Percentiles rank a stretch among this genome's conserved stretches.
Evolutionary conservation across 176 grass and related monocot species (phyloP).

Genomic region (Calamus simplicifolius): DNA sequence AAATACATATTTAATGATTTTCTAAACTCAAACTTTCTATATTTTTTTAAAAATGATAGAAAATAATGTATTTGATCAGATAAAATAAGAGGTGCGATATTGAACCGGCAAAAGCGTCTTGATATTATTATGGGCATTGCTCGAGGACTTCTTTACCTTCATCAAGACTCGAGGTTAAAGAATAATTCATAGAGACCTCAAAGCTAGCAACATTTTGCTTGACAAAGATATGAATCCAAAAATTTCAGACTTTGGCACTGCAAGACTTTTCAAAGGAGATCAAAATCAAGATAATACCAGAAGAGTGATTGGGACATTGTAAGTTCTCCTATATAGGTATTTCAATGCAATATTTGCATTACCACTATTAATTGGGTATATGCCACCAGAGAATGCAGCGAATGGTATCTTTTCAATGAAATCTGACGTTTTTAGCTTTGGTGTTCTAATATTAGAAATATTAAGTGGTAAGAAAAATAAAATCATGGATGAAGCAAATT

Average conservation of each 20-base stretch:
- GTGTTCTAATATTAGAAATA: background rate
- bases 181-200: constrained; percentile 63
- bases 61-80: constrained; percentile 6
- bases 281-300: constrained; percentile 28
- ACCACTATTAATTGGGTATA: background rate
- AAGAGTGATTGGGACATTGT: constrained; percentile 60
- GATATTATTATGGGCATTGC: constrained; percentile 47
- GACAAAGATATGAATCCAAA: constrained; percentile 54
- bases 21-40: too few species aligned
- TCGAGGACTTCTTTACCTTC: constrained; percentile 56
- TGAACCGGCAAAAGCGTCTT: constrained; percentile 33
- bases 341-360: background rate
- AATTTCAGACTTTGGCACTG: constrained; percentile 63
- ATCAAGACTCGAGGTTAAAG: constrained; percentile 53
- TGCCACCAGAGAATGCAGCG: background rate
- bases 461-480: background rate
- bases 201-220: constrained; percentile 70
- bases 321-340: constrained; percentile 12
- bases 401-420: background rate
- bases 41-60: too few species aligned
- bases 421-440: constrained; percentile 1
- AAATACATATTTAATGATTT: too few species aligned
- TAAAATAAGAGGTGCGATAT: constrained; percentile 8
- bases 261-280: constrained; percentile 48
- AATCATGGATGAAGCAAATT: background rate